These are phyloP conservation scores for Gossypium arboreum DNA, from an alignment of 345 rosid genomes.

Conservation along the genomic window DNA sequence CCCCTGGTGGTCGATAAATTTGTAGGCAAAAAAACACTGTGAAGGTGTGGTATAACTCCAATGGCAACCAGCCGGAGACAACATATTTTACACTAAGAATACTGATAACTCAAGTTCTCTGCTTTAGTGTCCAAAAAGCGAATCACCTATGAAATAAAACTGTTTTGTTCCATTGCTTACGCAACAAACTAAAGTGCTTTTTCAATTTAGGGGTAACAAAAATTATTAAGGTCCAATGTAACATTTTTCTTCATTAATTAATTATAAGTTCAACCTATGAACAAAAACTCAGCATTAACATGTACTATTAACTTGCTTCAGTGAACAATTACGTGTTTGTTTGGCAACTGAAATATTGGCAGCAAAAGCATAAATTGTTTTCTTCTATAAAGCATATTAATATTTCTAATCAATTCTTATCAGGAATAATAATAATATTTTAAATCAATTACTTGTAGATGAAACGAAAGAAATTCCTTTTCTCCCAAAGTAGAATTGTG, in stretches of 20 bases:
- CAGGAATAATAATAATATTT: no score
- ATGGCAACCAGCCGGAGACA: constrained; percentile 44
- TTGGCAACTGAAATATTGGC: no score
- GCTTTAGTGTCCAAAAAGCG: constrained; percentile 37
- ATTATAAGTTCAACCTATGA: no score
- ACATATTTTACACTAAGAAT: constrained; percentile 57
- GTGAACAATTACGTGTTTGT: no score
- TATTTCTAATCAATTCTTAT: no score
- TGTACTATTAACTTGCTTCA: no score
- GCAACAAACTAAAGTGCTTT: background rate
- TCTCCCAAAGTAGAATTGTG: no score
- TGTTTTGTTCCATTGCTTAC: background rate
- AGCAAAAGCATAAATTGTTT: no score
- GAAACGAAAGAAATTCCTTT: no score
- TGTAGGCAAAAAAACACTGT: constrained; percentile 40
- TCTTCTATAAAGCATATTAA: no score
- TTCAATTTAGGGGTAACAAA: background rate
- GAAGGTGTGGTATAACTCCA: constrained; percentile 45
- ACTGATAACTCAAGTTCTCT: constrained; percentile 32
- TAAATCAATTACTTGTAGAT: no score
- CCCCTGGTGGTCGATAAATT: constrained; percentile 56
- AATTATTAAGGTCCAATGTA: background rate
- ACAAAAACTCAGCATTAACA: no score
- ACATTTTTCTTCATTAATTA: background rate
- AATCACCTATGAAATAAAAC: background rate